Evolutionary conservation across 2,329 filamentous ascomycete species (phyloP).

Genomic region (Alternaria hordeiaustralica): DNA sequence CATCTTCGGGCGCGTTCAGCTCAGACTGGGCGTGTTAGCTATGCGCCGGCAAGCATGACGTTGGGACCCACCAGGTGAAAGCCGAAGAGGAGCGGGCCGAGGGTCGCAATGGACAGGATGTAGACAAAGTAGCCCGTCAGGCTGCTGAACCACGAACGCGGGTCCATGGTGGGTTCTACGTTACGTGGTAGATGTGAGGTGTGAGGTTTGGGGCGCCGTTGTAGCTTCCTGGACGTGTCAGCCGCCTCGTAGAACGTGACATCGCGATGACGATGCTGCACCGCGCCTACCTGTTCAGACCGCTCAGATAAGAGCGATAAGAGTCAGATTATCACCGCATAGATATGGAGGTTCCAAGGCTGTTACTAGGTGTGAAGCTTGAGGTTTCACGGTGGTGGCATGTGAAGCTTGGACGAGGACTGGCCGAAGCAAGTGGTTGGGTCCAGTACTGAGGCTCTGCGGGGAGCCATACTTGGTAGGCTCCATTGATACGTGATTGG

Average conservation of each 20-base stretch:
- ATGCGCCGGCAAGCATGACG: background rate
- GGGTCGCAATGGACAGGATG: slow-evolving; percentile 75
- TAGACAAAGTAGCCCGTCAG: slow-evolving; percentile 80
- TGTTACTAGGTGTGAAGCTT: background rate
- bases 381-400: background rate
- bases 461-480: slow-evolving; percentile 1
- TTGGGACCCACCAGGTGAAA: slow-evolving; percentile 76
- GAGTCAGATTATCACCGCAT: background rate
- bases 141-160: slow-evolving; percentile 50
- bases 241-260: slow-evolving; percentile 9
- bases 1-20: slow-evolving; percentile 92
- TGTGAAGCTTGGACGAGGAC: background rate
- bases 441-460: slow-evolving; percentile 11
- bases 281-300: slow-evolving; percentile 14
- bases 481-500: background rate
- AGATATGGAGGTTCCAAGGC: background rate
- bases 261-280: slow-evolving; percentile 17
- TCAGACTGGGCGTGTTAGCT: slow-evolving; percentile 69
- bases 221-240: slow-evolving; percentile 6
- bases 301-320: background rate
- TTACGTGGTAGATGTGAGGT: slow-evolving; percentile 6
- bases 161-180: slow-evolving; percentile 42
- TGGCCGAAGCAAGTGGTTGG: background rate
- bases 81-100: slow-evolving; percentile 92
- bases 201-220: background rate